Evolutionary conservation across 140 eudicot species (phyloP), one percentile per base, ranked within the genome.

Genomic region (Stevia rebaudiana): DNA sequence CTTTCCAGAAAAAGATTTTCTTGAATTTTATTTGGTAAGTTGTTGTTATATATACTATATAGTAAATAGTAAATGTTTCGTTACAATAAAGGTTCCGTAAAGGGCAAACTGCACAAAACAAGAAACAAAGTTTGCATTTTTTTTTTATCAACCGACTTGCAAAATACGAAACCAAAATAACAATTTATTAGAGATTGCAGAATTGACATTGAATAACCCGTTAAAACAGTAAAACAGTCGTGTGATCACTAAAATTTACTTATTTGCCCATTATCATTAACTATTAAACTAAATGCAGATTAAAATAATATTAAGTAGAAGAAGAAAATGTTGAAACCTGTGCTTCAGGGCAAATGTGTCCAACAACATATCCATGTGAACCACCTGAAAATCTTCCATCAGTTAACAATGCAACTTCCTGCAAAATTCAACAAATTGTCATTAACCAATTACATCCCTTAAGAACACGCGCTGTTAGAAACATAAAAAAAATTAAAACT

Each of bases 301-400:
- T 51, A 16, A n/a, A n/a, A n/a, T n/a, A 51, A 51, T 13, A 23
- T 10, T 22, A 50, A 22, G 11, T 22, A 11, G n/a, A 51, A 51
- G 0, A 21, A 51, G 17, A 3, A 56, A 56, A 53, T 15, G 39
- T 46, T 3, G 49, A 13, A 63, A 87, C 98, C 95, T 92, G 98
- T 64, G 98, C 96, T 81, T 92, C 96, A 28, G 98, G 98, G 78
- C 95, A 88, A 52, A 92, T 83, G 74, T 92, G 98, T 24, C 96
- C 96, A 70, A 92, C 90, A 63, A 88, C 98, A 76, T 82, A 92
- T 59, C 98, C 98, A 47, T 92, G 98, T 50, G 98, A 92, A 64
- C 98, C 96, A 68, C 98, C 96, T 60, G 98, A 92, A 83, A 92
- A 92, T 68, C 98, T 79, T 64, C 98, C 98, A 69, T 90, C 97